These are phyloP conservation scores for Eucalyptus pauciflora DNA, from an alignment of 345 rosid species.

Conservation along the genomic window DNA sequence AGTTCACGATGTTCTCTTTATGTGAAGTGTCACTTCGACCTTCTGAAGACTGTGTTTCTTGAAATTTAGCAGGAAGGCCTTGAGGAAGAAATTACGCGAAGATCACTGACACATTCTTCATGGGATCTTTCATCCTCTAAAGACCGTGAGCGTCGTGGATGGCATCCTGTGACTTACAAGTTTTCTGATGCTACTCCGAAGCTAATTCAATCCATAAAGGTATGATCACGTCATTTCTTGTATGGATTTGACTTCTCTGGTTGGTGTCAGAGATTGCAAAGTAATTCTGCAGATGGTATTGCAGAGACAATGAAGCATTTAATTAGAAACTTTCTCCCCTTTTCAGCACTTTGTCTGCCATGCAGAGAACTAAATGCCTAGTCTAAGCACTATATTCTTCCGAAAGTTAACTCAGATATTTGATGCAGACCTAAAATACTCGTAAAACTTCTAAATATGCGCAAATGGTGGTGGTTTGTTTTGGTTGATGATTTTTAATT, in stretches of 20 bases:
- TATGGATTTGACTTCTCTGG: background rate
- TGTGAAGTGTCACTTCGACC: background rate
- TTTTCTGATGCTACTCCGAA: slow-evolving; percentile 77
- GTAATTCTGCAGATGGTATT: background rate
- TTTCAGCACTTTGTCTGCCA: background rate
- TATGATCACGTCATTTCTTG: background rate
- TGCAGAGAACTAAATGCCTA: background rate
- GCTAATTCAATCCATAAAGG: slow-evolving; percentile 78
- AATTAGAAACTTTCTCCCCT: background rate
- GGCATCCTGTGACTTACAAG: slow-evolving; percentile 95
- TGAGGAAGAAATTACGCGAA: slow-evolving; percentile 66
- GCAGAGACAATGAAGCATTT: background rate
- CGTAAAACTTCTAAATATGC: background rate
- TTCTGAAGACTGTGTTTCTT: background rate
- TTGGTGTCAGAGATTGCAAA: background rate
- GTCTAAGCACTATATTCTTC: background rate
- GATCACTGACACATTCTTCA: slow-evolving; percentile 80
- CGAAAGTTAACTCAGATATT: background rate
- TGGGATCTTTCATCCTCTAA: slow-evolving; percentile 87
- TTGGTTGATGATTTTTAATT: background rate
- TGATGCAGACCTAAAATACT: background rate
- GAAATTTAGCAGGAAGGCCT: slow-evolving; percentile 63
- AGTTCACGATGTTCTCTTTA: background rate
- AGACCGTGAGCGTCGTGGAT: slow-evolving; percentile 82
- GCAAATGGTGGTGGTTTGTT: background rate